Evolutionary conservation across 352 stramenopile species (phyloP).

Genomic region (Phytopythium aichiense): DNA sequence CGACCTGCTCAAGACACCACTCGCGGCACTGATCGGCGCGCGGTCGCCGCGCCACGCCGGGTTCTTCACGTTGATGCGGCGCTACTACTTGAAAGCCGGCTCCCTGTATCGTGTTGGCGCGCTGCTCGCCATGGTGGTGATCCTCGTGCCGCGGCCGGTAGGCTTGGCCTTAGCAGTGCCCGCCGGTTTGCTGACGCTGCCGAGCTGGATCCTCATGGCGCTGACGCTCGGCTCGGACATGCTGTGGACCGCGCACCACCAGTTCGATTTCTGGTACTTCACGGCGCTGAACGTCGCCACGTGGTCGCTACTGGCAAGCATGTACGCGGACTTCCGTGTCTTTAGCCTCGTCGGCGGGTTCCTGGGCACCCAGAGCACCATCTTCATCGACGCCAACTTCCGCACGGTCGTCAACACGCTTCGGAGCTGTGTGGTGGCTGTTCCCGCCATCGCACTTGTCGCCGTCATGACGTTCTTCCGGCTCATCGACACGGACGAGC

Average conservation of each 20-base stretch:
- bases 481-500: slow-evolving; percentile 18
- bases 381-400: slow-evolving; percentile 34
- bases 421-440: slow-evolving; percentile 14
- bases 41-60: slow-evolving; percentile 5
- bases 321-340: slow-evolving; percentile 24
- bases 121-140: slow-evolving; percentile 6
- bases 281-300: slow-evolving; percentile 21
- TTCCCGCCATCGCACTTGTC: slow-evolving; percentile 14
- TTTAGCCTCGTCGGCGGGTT: slow-evolving; percentile 18
- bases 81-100: slow-evolving; percentile 13
- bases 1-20: slow-evolving; percentile 15
- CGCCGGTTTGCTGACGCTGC: slow-evolving; percentile 9
- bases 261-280: slow-evolving; percentile 50
- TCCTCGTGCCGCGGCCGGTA: slow-evolving; percentile 11
- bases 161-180: slow-evolving; percentile 9
- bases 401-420: slow-evolving; percentile 24
- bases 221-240: slow-evolving; percentile 28
- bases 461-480: slow-evolving; percentile 18
- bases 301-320: slow-evolving; percentile 22
- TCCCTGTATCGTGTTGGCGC: slow-evolving; percentile 7
- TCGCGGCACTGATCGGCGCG: slow-evolving; percentile 5
- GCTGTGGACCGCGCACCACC: slow-evolving; percentile 14
- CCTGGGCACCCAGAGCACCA: slow-evolving; percentile 16
- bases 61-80: slow-evolving; percentile 18
- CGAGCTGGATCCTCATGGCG: slow-evolving; percentile 14